phyloP scores from a whole-genome alignment of 2,329 filamentous ascomycete genomes.

The Colletotrichum truncatum region DNA sequence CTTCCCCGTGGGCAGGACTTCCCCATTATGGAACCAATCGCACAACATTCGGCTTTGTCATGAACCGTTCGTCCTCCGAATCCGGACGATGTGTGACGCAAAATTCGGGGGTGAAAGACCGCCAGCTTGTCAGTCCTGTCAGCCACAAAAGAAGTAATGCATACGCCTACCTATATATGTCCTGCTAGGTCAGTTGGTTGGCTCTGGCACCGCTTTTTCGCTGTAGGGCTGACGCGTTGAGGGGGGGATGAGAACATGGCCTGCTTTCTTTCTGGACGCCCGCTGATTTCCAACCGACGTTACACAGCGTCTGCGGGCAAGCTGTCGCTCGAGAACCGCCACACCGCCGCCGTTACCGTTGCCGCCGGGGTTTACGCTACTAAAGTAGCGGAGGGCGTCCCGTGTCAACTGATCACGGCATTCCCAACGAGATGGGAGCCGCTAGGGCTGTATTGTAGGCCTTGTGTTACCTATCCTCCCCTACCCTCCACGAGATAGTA shows the following conservation, averaged over 20 bases:
- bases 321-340: neutral
- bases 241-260: neutral
- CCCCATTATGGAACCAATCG: constrained; percentile 9
- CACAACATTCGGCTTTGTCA: neutral
- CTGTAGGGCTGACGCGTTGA: constrained; percentile 23
- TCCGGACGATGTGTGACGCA: neutral
- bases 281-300: constrained; percentile 2
- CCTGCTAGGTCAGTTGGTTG: too few relatives aligned
- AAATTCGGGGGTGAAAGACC: neutral
- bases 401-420: neutral
- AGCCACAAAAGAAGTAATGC: too few relatives aligned
- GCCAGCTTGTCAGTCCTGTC: neutral
- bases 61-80: too few relatives aligned
- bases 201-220: neutral
- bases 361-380: neutral
- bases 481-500: too few relatives aligned
- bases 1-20: neutral
- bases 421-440: neutral
- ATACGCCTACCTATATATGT: neutral
- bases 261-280: neutral
- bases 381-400: neutral
- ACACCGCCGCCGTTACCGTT: constrained; percentile 1
- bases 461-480: neutral
- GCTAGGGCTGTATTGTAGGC: neutral
- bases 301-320: constrained; percentile 6